Base-by-base conservation (phyloP, 331 rosid genomes). In the Dryas integrifolia region DNA sequence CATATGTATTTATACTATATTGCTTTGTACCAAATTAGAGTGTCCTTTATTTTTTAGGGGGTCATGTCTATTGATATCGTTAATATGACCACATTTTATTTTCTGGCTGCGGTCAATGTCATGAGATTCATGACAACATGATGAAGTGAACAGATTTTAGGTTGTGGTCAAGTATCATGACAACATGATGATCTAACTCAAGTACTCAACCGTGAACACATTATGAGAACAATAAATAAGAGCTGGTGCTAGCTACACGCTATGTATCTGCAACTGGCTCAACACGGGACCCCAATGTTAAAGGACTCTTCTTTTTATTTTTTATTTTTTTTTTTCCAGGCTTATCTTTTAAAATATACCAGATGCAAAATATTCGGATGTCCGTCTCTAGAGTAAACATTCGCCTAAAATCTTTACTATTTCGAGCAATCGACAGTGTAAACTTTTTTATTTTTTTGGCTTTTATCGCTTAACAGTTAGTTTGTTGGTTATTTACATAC, bases 41-140 rank as follows among this genome's bases (percentile, higher is more conserved):
- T 40, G 5, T 0, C 7, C 7, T 0, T 44, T 44, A 0, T 44
- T 44, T 44, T 44, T 44, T 44, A 12, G 59, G 67, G 35, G 35
- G 35, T 30, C 35, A 30, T 30, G 35, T 52, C 61, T 82, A 79
- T 5, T 18, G 5, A 35, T 81, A 64, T 71, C 86, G 87, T 71
- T 57, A 81, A 8, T 7, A 83, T 90, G 96, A 73, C 93, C 69
- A 90, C 96, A 66, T 58, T 70, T 58, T 73, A 8, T 59, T 57
- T 52, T 15, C 24, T 16, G 48, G 59, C 11, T 13, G 52, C 10
- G 47, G 26, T 21, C 10, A 49, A 35, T 7, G 76, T 86, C 6
- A 84, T 91, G 97, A 72, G 92, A 80, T 76, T 86, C 6, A 84
- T 91, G 97, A 69, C 96, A 80, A 86, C 97, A 91, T 85, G 41